These are phyloP conservation scores for Phytophthora ramorum DNA, from an alignment of 352 stramenopile genomes.

Conservation along the genomic window DNA sequence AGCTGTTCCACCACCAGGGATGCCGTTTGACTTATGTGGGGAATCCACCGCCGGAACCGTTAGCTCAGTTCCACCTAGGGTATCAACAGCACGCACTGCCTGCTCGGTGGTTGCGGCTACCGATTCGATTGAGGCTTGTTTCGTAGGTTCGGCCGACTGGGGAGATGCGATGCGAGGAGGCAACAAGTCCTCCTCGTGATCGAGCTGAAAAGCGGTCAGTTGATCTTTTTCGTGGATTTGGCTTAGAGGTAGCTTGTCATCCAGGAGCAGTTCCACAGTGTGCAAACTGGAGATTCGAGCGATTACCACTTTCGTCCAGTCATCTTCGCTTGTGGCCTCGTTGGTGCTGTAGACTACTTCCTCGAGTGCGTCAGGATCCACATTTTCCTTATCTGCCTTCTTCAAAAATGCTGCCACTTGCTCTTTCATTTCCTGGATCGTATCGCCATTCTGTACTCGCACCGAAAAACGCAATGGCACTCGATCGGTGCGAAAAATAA, in stretches of 20 bases:
- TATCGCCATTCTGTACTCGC: constrained; percentile 65
- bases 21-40: constrained; percentile 1
- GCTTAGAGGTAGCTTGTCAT: constrained; percentile 62
- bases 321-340: constrained; percentile 7
- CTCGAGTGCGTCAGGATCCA: not conserved
- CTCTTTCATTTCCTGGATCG: constrained; percentile 70
- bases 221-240: constrained; percentile 84
- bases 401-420: constrained; percentile 58
- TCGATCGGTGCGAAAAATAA: constrained; percentile 80
- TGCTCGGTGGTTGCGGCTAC: not conserved
- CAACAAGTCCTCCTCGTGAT: constrained; percentile 40
- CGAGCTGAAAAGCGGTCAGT: constrained; percentile 74
- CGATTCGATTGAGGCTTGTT: not conserved
- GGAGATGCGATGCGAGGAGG: constrained; percentile 8
- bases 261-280: constrained; percentile 72
- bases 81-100: not conserved
- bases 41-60: not conserved
- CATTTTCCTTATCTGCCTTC: constrained; percentile 19
- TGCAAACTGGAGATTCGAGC: constrained; percentile 64
- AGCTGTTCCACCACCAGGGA: not conserved
- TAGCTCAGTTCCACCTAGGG: not conserved
- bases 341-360: constrained; percentile 7
- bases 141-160: not conserved
- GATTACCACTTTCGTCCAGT: constrained; percentile 54
- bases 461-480: constrained; percentile 85